Evolutionary conservation across 83 land plant species (phyloP), one percentile per base, ranked within the genome.

Genomic region (Picea abies): DNA sequence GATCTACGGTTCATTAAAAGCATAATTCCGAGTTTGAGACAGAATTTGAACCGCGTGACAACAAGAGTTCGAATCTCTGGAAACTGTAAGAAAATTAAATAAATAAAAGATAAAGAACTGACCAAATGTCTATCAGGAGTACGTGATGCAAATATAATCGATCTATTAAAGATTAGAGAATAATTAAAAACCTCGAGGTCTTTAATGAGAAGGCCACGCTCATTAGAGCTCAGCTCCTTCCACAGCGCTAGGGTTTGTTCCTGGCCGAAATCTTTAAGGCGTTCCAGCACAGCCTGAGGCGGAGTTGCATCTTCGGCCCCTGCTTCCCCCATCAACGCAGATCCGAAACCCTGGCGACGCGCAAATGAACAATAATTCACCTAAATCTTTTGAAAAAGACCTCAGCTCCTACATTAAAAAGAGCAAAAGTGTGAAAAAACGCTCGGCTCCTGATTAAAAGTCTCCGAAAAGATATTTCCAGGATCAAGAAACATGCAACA

Each of bases 181-280:
- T 60, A 60, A 58, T 4, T 37, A 52, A 37, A 39, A 19, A 91
- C 96, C 96, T 94, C 93, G 65, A 95, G 84, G 49, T 95, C 96
- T 67, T 78, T 81, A 80, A 95, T 83, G 80, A 95, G 94, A 26
- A 85, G 76, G 29, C 79, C 83, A 22, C 93, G 91, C 80, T 95
- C 94, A 29, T 92, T 88, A 0, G 84, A 76, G 8, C 86, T 90
- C 82, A 95, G 92, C 69, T 94, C 93, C 61, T 89, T 89, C 98
- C 98, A 95, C 64, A 89, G 83, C 20, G 89, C 89, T 26, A 95
- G 89, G 69, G 79, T 88, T 61, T 95, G 88, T 67, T 95, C 98
- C 71, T 95, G 98, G 4, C 91, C 94, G 76, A 88, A 95, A 76
- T 95, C 98, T 83, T 95, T 95, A 83, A 95, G 89, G 49, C 98